A percentile compares a stretch with the other conserved stretches of the same genome.
phyloP scores from a whole-genome alignment of 2,329 filamentous ascomycete genomes.

The Graphilbum sp. region DNA sequence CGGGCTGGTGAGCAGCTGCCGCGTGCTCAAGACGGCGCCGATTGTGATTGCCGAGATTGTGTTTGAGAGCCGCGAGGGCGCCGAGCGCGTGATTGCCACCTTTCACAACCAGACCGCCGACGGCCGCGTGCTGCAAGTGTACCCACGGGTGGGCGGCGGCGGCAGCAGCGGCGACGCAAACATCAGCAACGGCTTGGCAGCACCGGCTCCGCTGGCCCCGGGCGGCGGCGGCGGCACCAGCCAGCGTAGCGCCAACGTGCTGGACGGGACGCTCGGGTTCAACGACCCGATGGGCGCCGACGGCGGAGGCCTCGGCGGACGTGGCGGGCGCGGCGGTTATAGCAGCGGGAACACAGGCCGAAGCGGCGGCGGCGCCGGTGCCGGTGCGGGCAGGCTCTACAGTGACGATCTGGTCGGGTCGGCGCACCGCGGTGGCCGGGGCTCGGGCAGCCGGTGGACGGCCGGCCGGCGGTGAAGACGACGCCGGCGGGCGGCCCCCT shows the following conservation, averaged over 20 bases:
- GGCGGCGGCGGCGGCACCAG: slow-evolving; percentile 7
- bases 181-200: too few relatives aligned
- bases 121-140: slow-evolving; percentile 57
- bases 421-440: slow-evolving; percentile 4
- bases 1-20: slow-evolving; percentile 50
- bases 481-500: too few relatives aligned
- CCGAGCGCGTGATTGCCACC: slow-evolving; percentile 55
- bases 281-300: slow-evolving; percentile 29
- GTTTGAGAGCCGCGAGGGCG: slow-evolving; percentile 55
- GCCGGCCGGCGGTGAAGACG: not conserved
- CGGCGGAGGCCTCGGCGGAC: slow-evolving; percentile 3
- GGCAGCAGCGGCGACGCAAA: too few relatives aligned
- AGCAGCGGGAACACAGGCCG: slow-evolving; percentile 31
- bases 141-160: slow-evolving; percentile 33
- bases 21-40: slow-evolving; percentile 48
- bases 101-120: slow-evolving; percentile 74
- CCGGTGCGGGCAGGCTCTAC: slow-evolving; percentile 22
- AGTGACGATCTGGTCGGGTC: slow-evolving; percentile 24
- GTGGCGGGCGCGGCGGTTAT: slow-evolving; percentile 7
- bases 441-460: not conserved
- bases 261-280: slow-evolving; percentile 39
- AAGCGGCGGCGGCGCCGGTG: slow-evolving; percentile 3
- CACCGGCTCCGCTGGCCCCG: too few relatives aligned
- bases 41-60: slow-evolving; percentile 65
- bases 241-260: slow-evolving; percentile 21